Conservation (phyloP, 352 stramenopile species). For the Pythium sp. region DNA sequence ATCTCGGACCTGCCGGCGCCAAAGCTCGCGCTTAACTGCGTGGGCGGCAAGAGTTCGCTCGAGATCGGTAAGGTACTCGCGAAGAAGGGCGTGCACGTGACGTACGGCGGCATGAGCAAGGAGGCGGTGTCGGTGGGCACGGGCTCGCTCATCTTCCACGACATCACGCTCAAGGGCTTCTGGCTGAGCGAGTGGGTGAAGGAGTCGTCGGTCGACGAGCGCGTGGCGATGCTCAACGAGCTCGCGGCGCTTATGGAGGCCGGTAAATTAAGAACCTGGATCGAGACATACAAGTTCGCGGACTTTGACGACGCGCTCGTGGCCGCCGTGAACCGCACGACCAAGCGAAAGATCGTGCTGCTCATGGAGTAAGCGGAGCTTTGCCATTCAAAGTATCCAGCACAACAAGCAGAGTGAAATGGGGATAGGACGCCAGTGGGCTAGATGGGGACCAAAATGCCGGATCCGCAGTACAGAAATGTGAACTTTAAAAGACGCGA, state of each 20-base stretch:
- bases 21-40: conserved; percentile 84
- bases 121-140: conserved; percentile 64
- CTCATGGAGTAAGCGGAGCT: conserved; percentile 63
- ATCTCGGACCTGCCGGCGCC: conserved; percentile 76
- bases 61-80: conserved; percentile 66
- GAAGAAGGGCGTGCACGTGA: conserved; percentile 79
- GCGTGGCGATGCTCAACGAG: conserved; percentile 63
- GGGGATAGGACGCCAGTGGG: neutral
- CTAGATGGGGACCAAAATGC: neutral
- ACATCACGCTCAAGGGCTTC: conserved; percentile 87
- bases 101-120: conserved; percentile 81
- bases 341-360: conserved; percentile 82
- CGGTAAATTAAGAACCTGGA: conserved; percentile 79
- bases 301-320: conserved; percentile 80
- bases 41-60: conserved; percentile 66
- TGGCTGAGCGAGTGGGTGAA: conserved; percentile 87
- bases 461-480: neutral
- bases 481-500: neutral
- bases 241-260: conserved; percentile 61
- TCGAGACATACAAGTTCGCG: conserved; percentile 85
- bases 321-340: conserved; percentile 71
- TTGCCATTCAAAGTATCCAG: neutral
- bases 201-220: conserved; percentile 57
- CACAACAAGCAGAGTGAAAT: neutral
- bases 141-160: conserved; percentile 79